Percentiles rank a stretch among this genome's conserved stretches.
Conservation (phyloP, 108 stramenopile genomes). For the Cylindrotheca closterium region DNA sequence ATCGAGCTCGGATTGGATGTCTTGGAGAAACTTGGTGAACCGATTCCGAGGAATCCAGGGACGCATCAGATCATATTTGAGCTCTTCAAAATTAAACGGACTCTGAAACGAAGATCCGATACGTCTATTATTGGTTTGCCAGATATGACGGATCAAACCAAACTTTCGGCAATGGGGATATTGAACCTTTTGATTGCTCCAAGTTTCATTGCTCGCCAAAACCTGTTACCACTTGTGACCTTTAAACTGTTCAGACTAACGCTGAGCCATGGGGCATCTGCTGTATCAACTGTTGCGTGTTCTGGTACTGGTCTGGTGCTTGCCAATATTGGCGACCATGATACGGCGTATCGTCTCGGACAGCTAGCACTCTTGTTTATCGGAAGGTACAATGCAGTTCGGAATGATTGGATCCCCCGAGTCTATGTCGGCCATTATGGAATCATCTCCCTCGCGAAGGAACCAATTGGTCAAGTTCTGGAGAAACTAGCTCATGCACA, state of each 20-base stretch:
- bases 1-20: constrained; percentile 23
- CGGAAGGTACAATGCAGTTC: background rate
- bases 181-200: constrained; percentile 26
- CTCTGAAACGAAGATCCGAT: constrained; percentile 13
- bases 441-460: background rate
- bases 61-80: background rate
- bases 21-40: constrained; percentile 15
- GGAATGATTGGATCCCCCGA: background rate
- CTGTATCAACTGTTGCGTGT: constrained; percentile 41
- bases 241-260: constrained; percentile 46
- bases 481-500: background rate
- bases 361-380: background rate
- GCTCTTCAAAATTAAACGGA: constrained; percentile 7
- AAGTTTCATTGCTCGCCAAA: constrained; percentile 12
- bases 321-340: background rate
- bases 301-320: constrained; percentile 41
- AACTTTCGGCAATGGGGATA: constrained; percentile 26
- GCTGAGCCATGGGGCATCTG: constrained; percentile 29
- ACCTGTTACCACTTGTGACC: constrained; percentile 21
- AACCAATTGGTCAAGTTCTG: background rate
- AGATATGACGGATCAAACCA: constrained; percentile 20
- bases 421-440: background rate
- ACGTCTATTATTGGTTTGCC: constrained; percentile 17
- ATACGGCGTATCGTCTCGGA: background rate
- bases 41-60: constrained; percentile 10